Evolutionary conservation across 768 basidiomycete genomes (phyloP), one percentile per base, ranked within the genome.

Genomic region (Phylloporus sp.): DNA sequence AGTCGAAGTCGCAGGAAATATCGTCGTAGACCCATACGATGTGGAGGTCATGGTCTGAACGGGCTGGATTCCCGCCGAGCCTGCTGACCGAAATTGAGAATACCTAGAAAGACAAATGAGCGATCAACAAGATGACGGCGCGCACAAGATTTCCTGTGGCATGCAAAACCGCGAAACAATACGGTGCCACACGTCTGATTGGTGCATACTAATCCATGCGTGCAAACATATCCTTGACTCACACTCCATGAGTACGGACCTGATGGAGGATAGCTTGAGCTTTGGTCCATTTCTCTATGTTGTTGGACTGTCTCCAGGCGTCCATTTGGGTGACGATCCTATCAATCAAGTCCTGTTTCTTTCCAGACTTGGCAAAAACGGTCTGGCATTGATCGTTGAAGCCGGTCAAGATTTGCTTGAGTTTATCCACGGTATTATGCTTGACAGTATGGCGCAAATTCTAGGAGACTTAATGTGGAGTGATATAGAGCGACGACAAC

Each of bases 311-410:
- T 60, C 77, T 77, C 83, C 85, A 89, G 42, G 58, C 48, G 50
- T 85, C 81, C 56, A 91, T 66, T 51, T 75, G 70, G 8, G 57
- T 54, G 36, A 78, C 66, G 50, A 92, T 83, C 51, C 86, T 77
- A 62, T 90, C 86, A 61, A 90, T 89, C 38, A 91, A 77, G 27
- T 91, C 90, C 57, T 89, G 85, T 62, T 92, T 92, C 71, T 86
- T 90, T 22, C 90, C 90, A 10, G 86, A 75, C 66, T 87, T 89
- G 44, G 78, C 71, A 23, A 90, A 70, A 55, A 76, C 74, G 5
- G 79, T 78, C 43, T 69, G 69, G 60, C 88, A 90, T 63, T 89
- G 83, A 29, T 87, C 86, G 69, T 89, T 90, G 55, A 91, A 73
- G 21, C 83, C 84, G 31, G 72, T 65, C 47, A 92, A 72, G 56